A percentile compares a stretch with the other conserved stretches of the same genome.
Conservation (phyloP, 208 protist genomes). For the Trypanosoma congolense region DNA sequence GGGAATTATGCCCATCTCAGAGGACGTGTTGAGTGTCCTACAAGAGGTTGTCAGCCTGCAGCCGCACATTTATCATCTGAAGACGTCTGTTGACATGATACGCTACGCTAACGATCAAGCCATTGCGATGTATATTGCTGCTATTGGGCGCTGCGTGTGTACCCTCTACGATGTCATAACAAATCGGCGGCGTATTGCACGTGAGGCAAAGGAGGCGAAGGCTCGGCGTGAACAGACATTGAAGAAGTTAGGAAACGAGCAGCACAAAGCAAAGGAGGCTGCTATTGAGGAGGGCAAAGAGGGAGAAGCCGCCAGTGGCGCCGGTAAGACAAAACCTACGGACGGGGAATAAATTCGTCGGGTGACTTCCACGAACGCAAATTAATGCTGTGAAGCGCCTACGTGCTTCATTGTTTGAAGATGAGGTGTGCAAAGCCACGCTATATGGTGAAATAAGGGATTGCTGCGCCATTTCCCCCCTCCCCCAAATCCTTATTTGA, state of each 20-base stretch:
- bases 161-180: constrained; percentile 83
- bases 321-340: constrained; percentile 23
- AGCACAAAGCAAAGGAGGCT: constrained; percentile 27
- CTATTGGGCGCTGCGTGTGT: constrained; percentile 73
- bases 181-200: constrained; percentile 70
- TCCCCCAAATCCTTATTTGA: too few relatives aligned
- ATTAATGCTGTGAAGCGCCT: too few relatives aligned
- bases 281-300: constrained; percentile 46
- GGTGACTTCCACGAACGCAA: too few relatives aligned
- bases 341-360: constrained; percentile 7
- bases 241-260: constrained; percentile 44
- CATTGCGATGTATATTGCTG: constrained; percentile 81
- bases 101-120: constrained; percentile 81
- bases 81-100: constrained; percentile 84
- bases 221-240: constrained; percentile 45
- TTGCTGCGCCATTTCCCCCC: too few relatives aligned
- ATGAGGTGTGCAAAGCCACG: too few relatives aligned
- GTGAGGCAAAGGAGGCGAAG: constrained; percentile 69
- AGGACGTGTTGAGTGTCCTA: constrained; percentile 83
- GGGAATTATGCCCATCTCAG: constrained; percentile 66
- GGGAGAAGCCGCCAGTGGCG: constrained; percentile 45
- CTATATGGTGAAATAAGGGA: too few relatives aligned
- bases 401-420: too few relatives aligned
- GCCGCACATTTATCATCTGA: constrained; percentile 75
- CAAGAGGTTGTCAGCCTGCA: constrained; percentile 87